Evolutionary conservation across 2,329 filamentous ascomycete species (phyloP).

Genomic region (Fusarium coicis): DNA sequence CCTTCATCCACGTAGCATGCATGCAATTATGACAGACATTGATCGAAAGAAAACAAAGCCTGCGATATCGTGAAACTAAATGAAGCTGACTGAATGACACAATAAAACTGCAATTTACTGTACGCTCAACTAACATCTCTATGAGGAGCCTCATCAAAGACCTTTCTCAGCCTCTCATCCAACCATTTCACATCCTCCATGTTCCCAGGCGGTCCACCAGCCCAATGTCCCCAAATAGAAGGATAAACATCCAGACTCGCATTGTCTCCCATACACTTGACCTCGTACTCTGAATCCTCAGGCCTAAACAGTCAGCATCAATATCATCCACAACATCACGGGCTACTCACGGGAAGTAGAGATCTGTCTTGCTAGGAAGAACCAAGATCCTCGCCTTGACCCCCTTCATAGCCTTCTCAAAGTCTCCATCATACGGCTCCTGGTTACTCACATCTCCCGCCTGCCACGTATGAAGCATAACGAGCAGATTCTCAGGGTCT

Average conservation of each 20-base stretch:
- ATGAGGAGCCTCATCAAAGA: constrained; percentile 25
- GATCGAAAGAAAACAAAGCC: rapidly evolving
- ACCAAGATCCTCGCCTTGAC: constrained; percentile 81
- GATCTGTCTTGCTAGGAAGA: constrained; percentile 76
- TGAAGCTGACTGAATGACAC: rapidly evolving
- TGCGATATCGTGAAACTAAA: rapidly evolving
- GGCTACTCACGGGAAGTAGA: constrained; percentile 73
- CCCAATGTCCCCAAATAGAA: constrained; percentile 62
- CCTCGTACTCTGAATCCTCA: constrained; percentile 81
- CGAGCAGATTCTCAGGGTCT: constrained; percentile 79
- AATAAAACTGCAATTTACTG: not conserved
- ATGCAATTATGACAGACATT: not conserved
- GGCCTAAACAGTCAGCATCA: constrained; percentile 51
- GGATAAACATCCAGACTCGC: constrained; percentile 52
- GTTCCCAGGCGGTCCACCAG: constrained; percentile 76
- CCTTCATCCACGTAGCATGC: not conserved
- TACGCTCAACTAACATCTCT: not conserved
- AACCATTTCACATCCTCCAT: constrained; percentile 78
- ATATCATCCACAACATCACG: rapidly evolving
- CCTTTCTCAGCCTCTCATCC: constrained; percentile 57
- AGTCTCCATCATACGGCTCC: constrained; percentile 73
- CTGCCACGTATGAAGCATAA: constrained; percentile 85
- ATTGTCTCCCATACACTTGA: constrained; percentile 57
- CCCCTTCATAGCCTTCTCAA: constrained; percentile 71
- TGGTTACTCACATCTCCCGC: constrained; percentile 76